Evolutionary conservation across 2,329 filamentous ascomycete genomes (phyloP).

Genomic region (Lecanicillium sp.): DNA sequence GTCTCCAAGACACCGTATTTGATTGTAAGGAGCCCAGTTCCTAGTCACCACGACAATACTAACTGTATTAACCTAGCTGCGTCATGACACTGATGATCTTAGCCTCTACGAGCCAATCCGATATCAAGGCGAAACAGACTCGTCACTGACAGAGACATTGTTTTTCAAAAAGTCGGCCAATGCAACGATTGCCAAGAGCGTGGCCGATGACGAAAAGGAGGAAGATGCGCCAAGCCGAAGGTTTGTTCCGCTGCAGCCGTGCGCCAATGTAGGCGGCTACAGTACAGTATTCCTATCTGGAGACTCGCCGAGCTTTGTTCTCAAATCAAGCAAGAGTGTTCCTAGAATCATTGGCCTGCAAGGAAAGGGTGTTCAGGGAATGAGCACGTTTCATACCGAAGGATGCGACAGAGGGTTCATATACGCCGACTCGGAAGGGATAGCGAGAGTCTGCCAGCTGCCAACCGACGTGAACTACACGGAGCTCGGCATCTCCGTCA

Average conservation of each 20-base stretch:
- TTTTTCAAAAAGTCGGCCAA: slow-evolving; percentile 73
- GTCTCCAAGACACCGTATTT: slow-evolving; percentile 67
- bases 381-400: slow-evolving; percentile 70
- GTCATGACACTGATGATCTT: slow-evolving; percentile 73
- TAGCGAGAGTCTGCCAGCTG: slow-evolving; percentile 66
- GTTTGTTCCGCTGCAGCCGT: slow-evolving; percentile 46
- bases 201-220: slow-evolving; percentile 41
- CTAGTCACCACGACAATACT: neutral
- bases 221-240: slow-evolving; percentile 38
- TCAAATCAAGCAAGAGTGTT: slow-evolving; percentile 71
- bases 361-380: slow-evolving; percentile 58
- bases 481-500: slow-evolving; percentile 68
- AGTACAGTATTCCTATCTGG: slow-evolving; percentile 79
- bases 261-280: slow-evolving; percentile 66
- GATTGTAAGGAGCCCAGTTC: slow-evolving; percentile 59
- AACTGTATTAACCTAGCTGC: slow-evolving; percentile 44
- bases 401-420: slow-evolving; percentile 77
- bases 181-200: slow-evolving; percentile 53
- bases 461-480: slow-evolving; percentile 59
- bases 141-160: slow-evolving; percentile 46
- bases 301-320: slow-evolving; percentile 68
- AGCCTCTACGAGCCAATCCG: slow-evolving; percentile 80
- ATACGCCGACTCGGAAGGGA: slow-evolving; percentile 66
- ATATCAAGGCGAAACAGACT: slow-evolving; percentile 28
- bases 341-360: slow-evolving; percentile 70